Conservation (phyloP, 306 rosid genomes). For the Abrus pulchellus region DNA sequence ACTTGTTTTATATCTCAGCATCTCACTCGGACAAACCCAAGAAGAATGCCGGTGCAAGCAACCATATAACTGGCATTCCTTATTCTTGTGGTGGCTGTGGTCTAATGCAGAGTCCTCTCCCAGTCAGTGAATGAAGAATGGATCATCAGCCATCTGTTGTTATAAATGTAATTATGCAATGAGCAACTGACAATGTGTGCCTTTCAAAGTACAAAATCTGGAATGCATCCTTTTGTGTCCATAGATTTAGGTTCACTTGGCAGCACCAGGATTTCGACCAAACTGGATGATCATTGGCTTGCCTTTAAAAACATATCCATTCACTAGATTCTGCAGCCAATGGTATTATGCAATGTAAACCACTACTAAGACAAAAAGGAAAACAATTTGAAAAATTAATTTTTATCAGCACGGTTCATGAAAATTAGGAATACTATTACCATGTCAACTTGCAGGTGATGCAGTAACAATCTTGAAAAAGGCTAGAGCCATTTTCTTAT, state of each 20-base stretch:
- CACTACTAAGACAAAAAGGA: conserved; percentile 16
- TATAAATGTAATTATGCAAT: conserved; percentile 22
- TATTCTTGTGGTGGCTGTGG: not conserved
- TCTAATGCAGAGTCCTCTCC: conserved; percentile 21
- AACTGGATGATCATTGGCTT: conserved; percentile 96
- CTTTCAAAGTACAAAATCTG: conserved; percentile 9
- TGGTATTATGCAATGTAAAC: conserved; percentile 26
- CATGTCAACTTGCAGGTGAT: conserved; percentile 24
- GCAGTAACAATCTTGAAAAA: conserved; percentile 27
- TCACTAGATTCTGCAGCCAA: conserved; percentile 77
- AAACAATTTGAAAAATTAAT: conserved; percentile 4
- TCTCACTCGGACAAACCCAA: conserved; percentile 24
- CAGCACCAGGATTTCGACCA: conserved; percentile 81
- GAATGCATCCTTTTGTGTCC: not conserved
- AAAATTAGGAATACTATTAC: not conserved
- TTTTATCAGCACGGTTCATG: not conserved
- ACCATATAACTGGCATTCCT: conserved; percentile 23
- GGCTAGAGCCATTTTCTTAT: not conserved
- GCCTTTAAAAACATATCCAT: conserved; percentile 85
- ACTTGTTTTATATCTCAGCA: conserved; percentile 13
- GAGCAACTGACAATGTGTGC: conserved; percentile 7
- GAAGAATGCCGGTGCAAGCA: conserved; percentile 17
- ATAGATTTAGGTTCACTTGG: conserved; percentile 56
- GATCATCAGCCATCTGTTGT: conserved; percentile 16
- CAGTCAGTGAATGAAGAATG: conserved; percentile 25